These are phyloP conservation scores for Botrytis aclada DNA, from an alignment of 2,329 filamentous ascomycete genomes.

Conservation along the genomic window DNA sequence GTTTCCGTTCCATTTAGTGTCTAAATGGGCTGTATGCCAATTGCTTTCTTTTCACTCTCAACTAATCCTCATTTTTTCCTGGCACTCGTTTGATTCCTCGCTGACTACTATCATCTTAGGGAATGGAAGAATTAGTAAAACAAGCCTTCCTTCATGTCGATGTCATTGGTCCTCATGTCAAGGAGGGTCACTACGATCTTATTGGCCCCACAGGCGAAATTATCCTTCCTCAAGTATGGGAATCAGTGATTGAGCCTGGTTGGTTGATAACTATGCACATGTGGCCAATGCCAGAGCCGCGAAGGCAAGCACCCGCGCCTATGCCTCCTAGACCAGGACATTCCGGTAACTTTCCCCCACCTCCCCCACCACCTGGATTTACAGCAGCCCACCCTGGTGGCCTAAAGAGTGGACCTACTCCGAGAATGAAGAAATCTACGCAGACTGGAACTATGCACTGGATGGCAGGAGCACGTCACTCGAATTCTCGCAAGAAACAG, in stretches of 20 bases:
- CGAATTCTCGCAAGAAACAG: background rate
- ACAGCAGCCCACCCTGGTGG: background rate
- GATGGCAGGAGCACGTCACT: background rate
- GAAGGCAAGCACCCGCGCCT: background rate
- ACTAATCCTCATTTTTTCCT: background rate
- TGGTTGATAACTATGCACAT: conserved; percentile 67
- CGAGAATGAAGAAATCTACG: background rate
- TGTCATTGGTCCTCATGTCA: conserved; percentile 70
- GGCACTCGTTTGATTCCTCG: background rate
- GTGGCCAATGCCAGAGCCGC: conserved; percentile 52
- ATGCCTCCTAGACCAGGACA: background rate
- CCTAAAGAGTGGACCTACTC: background rate
- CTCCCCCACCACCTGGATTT: background rate
- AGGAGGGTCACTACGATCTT: conserved; percentile 75
- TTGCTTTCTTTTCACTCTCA: conserved; percentile 22
- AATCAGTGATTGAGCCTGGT: conserved; percentile 75
- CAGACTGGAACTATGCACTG: background rate
- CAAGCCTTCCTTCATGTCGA: conserved; percentile 80
- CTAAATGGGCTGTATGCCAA: conserved; percentile 68
- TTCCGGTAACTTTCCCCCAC: background rate
- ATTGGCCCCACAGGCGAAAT: conserved; percentile 78
- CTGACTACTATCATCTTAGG: conserved; percentile 46
- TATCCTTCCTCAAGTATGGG: conserved; percentile 78
- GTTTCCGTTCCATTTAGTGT: conserved; percentile 83
- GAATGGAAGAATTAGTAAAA: conserved; percentile 82